Evolutionary conservation across 768 basidiomycete genomes (phyloP).

Genomic region (Phanerochaete carnosa): DNA sequence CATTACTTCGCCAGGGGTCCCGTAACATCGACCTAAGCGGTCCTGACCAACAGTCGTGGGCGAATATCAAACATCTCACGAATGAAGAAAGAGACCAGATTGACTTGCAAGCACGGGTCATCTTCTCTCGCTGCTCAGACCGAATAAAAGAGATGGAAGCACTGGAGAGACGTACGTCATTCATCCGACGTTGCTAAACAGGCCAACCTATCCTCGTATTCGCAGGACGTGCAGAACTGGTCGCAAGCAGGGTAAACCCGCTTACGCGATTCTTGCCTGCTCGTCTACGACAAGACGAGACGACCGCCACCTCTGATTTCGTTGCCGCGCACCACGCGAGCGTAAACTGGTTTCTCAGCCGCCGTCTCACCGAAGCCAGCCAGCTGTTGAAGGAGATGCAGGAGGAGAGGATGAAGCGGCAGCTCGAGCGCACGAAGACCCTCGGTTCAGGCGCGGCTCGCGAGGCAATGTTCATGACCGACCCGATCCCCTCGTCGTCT

Average conservation of each 20-base stretch:
- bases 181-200: conserved; percentile 1
- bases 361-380: conserved; percentile 75
- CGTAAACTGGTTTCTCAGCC: conserved; percentile 87
- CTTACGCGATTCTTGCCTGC: conserved; percentile 69
- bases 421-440: conserved; percentile 78
- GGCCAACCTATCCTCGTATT: background rate
- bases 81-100: conserved; percentile 96
- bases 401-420: conserved; percentile 88
- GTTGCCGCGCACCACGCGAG: conserved; percentile 89
- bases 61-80: conserved; percentile 64
- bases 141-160: conserved; percentile 85
- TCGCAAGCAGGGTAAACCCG: conserved; percentile 61
- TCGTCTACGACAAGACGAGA: conserved; percentile 58
- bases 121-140: conserved; percentile 82
- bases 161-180: conserved; percentile 78
- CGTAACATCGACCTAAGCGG: conserved; percentile 52
- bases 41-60: conserved; percentile 52
- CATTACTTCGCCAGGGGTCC: conserved; percentile 46
- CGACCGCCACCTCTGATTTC: conserved; percentile 61
- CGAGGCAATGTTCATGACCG: conserved; percentile 49
- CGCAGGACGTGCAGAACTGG: conserved; percentile 64
- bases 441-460: conserved; percentile 78
- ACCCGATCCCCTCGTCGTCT: conserved; percentile 22
- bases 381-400: conserved; percentile 85
- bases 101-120: conserved; percentile 85